Percentiles rank a stretch among this genome's conserved stretches.
These are phyloP conservation scores for Tausonia pullulans DNA, from an alignment of 1,284 basidiomycete species.

Conservation along the genomic window DNA sequence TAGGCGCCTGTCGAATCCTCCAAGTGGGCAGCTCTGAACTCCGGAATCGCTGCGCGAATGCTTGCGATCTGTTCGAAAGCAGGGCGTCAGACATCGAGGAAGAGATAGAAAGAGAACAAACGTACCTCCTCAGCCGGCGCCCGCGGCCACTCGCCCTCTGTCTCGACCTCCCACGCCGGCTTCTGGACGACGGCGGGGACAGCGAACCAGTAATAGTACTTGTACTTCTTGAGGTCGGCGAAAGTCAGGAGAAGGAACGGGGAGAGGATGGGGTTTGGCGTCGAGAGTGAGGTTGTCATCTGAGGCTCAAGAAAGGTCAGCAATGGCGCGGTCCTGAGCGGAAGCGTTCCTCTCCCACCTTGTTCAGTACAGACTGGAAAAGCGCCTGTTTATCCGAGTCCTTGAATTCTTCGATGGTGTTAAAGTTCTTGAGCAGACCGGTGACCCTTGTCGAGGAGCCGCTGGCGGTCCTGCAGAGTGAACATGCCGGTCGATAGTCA, in stretches of 20 bases:
- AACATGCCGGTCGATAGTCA: no score
- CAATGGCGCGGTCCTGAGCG: slow-evolving; percentile 5
- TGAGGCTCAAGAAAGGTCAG: slow-evolving; percentile 17
- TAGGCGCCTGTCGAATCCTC: no score
- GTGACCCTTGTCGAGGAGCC: slow-evolving; percentile 36
- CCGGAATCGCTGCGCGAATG: no score
- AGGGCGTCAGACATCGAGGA: no score
- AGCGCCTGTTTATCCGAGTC: slow-evolving; percentile 72
- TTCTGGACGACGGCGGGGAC: slow-evolving; percentile 84
- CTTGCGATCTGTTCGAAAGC: no score
- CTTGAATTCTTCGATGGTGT: slow-evolving; percentile 94
- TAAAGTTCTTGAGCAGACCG: slow-evolving; percentile 81
- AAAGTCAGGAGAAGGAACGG: slow-evolving; percentile 83
- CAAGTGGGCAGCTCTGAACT: no score
- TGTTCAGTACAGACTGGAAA: slow-evolving; percentile 57
- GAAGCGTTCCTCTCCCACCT: slow-evolving; percentile 37
- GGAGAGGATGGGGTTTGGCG: slow-evolving; percentile 43
- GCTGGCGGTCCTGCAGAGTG: no score
- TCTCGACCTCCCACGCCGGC: slow-evolving; percentile 68
- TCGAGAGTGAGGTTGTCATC: slow-evolving; percentile 21
- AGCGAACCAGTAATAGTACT: slow-evolving; percentile 95
- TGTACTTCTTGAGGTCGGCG: slow-evolving; percentile 96
- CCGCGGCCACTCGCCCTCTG: slow-evolving; percentile 22
- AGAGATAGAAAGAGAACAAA: no score
- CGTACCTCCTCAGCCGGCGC: neutral